Conservation (phyloP, 2,329 filamentous ascomycete species). For the Monilinia fructigena region DNA sequence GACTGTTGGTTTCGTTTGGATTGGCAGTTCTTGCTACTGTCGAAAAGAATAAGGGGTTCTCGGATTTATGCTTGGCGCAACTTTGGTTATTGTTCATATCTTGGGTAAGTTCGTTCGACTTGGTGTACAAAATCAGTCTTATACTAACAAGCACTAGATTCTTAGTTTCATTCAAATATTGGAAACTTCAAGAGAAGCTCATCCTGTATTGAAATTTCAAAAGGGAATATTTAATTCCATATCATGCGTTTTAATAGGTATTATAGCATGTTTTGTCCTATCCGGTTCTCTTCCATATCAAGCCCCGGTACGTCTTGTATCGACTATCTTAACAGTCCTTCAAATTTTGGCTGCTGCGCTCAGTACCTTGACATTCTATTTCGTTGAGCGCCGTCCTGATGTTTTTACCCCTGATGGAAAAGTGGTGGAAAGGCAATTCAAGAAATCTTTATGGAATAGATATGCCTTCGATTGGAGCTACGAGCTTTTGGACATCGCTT, state of each 20-base stretch:
- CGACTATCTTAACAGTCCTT: slow-evolving; percentile 17
- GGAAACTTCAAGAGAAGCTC: slow-evolving; percentile 25
- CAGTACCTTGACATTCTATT: slow-evolving; percentile 25
- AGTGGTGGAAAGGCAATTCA: slow-evolving; percentile 63
- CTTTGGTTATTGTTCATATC: slow-evolving; percentile 58
- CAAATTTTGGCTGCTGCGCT: slow-evolving; percentile 27
- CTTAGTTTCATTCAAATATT: slow-evolving; percentile 45
- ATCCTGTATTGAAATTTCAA: slow-evolving; percentile 28
- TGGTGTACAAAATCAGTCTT: not conserved
- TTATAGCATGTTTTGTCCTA: slow-evolving; percentile 24
- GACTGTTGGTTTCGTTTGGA: slow-evolving; percentile 55
- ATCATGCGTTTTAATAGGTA: slow-evolving; percentile 27
- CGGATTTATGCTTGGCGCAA: slow-evolving; percentile 44
- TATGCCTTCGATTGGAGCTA: slow-evolving; percentile 65
- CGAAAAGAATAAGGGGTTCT: slow-evolving; percentile 26
- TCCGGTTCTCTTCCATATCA: slow-evolving; percentile 4
- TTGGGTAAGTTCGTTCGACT: slow-evolving; percentile 55
- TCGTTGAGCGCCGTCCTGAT: slow-evolving; percentile 62
- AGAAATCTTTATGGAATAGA: slow-evolving; percentile 56
- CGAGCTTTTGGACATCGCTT: slow-evolving; percentile 53
- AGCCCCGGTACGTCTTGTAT: slow-evolving; percentile 13
- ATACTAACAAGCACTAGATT: slow-evolving; percentile 41
- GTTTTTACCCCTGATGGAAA: slow-evolving; percentile 56
- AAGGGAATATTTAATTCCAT: slow-evolving; percentile 24
- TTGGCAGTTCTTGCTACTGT: slow-evolving; percentile 53